Evolutionary conservation across 352 stramenopile genomes (phyloP), one percentile per base, ranked within the genome.

Genomic region (Globisporangium canariense): DNA sequence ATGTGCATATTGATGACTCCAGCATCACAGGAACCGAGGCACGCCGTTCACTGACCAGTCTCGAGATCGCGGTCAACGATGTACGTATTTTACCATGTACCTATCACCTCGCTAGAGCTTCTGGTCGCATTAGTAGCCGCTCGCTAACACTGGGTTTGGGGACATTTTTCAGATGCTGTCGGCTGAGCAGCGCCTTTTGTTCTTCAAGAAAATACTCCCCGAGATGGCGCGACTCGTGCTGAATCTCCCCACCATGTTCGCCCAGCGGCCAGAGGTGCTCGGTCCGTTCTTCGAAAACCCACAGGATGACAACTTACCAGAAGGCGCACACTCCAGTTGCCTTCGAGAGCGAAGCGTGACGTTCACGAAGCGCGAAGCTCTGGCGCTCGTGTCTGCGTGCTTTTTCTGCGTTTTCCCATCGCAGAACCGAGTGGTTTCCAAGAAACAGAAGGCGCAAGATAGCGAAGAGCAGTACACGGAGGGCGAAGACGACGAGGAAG

Each of bases 351-450:
- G 70, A 20, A 80, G 34, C 22, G 60, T 73, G 32, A 60, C 64
- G 13, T 76, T 89, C 25, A 76, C 78, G 0, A 86, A 86, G 58
- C 59, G 75, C 0, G 67, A 91, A 62, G 60, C 70, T 2, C 60
- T 89, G 11, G 65, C 73, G 41, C 47, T 93, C 25, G 61, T 93
- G 3, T 75, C 71, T 5, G 74, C 72, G 30, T 86, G 77, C 55
- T 91, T 93, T 59, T 88, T 90, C 20, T 64, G 74, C 34, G 70
- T 91, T 32, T 88, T 90, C 58, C 79, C 81, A 14, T 69, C 74
- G 16, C 78, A 89, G 68, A 72, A 71, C 18, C 64, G 52, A 47
- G 1, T 32, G 16, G 54, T 74, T 6, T 3, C 40, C 1, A 70
- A 58, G 7, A 14, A 58, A 22, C 54, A 63, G 6, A 50, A 20